Evolutionary conservation across 768 basidiomycete genomes (phyloP).

Genomic region (Clitopilus hobsonii): DNA sequence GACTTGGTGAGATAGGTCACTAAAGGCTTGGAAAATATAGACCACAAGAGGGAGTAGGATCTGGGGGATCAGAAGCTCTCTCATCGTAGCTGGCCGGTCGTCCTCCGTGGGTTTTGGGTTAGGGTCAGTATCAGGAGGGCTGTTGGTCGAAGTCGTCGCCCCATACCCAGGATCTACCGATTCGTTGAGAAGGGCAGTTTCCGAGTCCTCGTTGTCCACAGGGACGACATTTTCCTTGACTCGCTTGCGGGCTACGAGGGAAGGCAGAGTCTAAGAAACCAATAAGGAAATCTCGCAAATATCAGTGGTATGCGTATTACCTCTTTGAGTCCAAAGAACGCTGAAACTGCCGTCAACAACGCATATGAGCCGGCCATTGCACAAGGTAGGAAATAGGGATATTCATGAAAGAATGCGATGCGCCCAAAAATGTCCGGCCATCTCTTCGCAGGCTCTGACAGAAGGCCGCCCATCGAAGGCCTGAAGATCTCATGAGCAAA

Average conservation of each 20-base stretch:
- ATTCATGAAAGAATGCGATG: conserved; percentile 21
- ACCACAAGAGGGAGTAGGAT: conserved; percentile 27
- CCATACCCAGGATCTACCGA: neutral
- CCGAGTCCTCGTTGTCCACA: neutral
- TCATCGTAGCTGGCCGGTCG: conserved; percentile 14
- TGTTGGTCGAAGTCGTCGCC: neutral
- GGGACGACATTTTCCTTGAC: conserved; percentile 1
- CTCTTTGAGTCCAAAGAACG: conserved; percentile 22
- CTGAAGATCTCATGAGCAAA: conserved; percentile 6
- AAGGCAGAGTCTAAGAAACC: conserved; percentile 25
- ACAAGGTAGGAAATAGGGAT: conserved; percentile 32
- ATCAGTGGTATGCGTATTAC: conserved; percentile 5
- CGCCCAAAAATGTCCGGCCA: conserved; percentile 24
- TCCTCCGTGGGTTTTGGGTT: conserved; percentile 1
- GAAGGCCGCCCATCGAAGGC: conserved; percentile 22
- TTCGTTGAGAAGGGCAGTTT: neutral
- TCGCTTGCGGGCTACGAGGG: conserved; percentile 14
- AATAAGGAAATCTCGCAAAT: conserved; percentile 1
- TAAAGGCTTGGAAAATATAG: conserved; percentile 30
- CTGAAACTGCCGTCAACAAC: conserved; percentile 11
- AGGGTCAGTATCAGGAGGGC: neutral
- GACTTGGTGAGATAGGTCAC: conserved; percentile 29
- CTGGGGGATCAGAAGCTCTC: conserved; percentile 21
- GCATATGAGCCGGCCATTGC: conserved; percentile 14
- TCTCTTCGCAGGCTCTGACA: conserved; percentile 24